Conservation (phyloP, 1,139 yeast species). For the Protomyces inouyei region DNA sequence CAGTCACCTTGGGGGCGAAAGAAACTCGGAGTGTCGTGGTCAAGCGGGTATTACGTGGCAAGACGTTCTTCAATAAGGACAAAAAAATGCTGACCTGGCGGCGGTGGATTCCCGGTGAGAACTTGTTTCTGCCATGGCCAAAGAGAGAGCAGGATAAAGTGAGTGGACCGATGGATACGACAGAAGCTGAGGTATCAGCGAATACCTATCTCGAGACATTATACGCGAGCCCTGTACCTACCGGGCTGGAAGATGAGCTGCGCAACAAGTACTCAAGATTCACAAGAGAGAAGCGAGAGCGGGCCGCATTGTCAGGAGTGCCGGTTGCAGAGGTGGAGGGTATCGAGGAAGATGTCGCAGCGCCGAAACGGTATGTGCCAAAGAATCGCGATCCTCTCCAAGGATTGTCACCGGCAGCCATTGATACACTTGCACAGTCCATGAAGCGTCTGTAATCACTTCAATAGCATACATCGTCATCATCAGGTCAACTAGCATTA, state of each 20-base stretch:
- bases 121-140: constrained; percentile 29
- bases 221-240: constrained; percentile 12
- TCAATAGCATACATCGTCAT: background rate
- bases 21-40: constrained; percentile 21
- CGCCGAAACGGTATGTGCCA: background rate
- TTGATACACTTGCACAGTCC: constrained; percentile 16
- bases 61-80: constrained; percentile 26
- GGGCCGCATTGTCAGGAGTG: background rate
- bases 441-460: background rate
- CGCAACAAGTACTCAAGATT: constrained; percentile 25
- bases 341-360: background rate
- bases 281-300: background rate
- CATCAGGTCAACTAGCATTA: constrained; percentile 34
- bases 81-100: constrained; percentile 28
- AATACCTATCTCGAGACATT: constrained; percentile 18
- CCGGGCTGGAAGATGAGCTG: constrained; percentile 12
- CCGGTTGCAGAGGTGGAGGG: background rate
- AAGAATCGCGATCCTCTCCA: background rate
- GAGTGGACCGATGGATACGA: constrained; percentile 22
- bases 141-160: constrained; percentile 5
- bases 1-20: constrained; percentile 9
- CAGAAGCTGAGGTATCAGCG: constrained; percentile 7
- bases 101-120: constrained; percentile 28
- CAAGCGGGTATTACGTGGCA: constrained; percentile 26
- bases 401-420: background rate